Evolutionary conservation across 2,329 filamentous ascomycete genomes (phyloP), one percentile per base, ranked within the genome.

Genomic region (Fusarium nurragi): DNA sequence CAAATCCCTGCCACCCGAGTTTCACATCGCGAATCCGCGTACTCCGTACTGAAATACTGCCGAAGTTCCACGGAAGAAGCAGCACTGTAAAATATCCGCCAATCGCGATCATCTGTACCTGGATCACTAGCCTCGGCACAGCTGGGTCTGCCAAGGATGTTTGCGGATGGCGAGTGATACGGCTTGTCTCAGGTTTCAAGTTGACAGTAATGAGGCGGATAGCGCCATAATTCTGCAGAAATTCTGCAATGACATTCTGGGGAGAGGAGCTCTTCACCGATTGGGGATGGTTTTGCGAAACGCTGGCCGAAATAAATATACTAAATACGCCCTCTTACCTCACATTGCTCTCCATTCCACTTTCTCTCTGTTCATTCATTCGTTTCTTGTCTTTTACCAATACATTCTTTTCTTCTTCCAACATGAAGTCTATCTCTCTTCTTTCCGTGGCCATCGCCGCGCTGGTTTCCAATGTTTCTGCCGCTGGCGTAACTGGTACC

Each of bases 401-500:
- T 21, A 59, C 58, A 54, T 52, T 59, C 50, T 43, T 47, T 5
- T 22, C n/a, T 9, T 8, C 38, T 34, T 45, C 21, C 62, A 68
- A 34, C 40, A 69, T 67, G 64, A 60, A 43, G 45, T 67, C 53
- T 26, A 30, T 65, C 53, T 62, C 62, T 25, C 32, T 62, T 16
- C 34, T 67, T 8, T 60, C 65, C 55, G 46, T 65, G 28, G 64
- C 64, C n/a, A 4, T 67, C 1, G 52, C 64, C 30, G 49, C 64
- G 43, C 38, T 71, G 41, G 45, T 69, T 14, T 59, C 55, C 13
- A 59, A 59, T 5, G 55, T 44, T 34, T 59, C 55, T 12, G 45
- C 69, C 13, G 60, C 59, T 14, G 72, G 73, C 22, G 53, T 76
- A 21, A 63, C 68, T 10, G 77, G 79, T 36, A 68, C 76, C 19